Conservation (phyloP, 805 yeast species). For the Brettanomyces bruxellensis region DNA sequence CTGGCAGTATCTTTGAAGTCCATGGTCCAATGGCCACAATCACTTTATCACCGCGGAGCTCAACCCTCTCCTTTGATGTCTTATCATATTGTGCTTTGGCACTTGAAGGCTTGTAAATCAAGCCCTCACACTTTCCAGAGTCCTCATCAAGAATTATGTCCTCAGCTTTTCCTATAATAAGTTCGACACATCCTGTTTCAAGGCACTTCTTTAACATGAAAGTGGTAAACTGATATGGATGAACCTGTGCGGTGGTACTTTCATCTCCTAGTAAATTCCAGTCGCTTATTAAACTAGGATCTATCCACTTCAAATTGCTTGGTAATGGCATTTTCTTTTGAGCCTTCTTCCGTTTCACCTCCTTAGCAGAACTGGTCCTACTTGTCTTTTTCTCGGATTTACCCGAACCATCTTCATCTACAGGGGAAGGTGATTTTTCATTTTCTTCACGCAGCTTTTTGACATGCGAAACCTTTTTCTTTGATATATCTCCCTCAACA, state of each 20-base stretch:
- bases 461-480: conserved; percentile 4
- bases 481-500: conserved; percentile 68
- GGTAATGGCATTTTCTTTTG: conserved; percentile 33
- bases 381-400: conserved; percentile 9
- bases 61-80: conserved; percentile 27
- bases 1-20: conserved; percentile 86
- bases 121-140: conserved; percentile 62
- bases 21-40: conserved; percentile 91
- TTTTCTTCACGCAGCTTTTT: background rate
- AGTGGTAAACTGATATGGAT: conserved; percentile 90
- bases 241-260: conserved; percentile 92
- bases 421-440: background rate
- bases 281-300: conserved; percentile 49
- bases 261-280: conserved; percentile 79
- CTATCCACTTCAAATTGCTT: conserved; percentile 67
- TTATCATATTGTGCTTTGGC: conserved; percentile 26
- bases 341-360: background rate
- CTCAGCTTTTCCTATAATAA: conserved; percentile 77
- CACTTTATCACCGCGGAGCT: conserved; percentile 63
- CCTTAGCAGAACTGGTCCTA: background rate
- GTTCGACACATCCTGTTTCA: conserved; percentile 73
- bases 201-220: conserved; percentile 71
- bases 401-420: conserved; percentile 2
- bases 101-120: conserved; percentile 41
- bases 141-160: conserved; percentile 54